Evolutionary conservation across 148 eudicot species (phyloP), one percentile per base, ranked within the genome.

Genomic region (Spergularia bocconei): DNA sequence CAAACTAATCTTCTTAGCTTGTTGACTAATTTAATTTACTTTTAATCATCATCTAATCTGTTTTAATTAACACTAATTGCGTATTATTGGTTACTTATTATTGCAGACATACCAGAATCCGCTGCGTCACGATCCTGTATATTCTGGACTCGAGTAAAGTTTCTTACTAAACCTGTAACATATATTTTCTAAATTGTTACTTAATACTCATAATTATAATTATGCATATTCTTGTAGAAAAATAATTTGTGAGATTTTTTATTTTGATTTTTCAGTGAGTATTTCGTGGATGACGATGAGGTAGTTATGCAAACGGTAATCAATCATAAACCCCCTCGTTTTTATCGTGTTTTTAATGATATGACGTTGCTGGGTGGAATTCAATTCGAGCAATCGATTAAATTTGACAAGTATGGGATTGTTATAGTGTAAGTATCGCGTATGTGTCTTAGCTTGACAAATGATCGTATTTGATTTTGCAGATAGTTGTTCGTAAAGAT

Each of bases 401-500:
- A 16, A 29, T 33, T 3, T 38, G 52, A 23, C 20, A 14, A 1
- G 36, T 29, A 29, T 29, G 36, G 36, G 36, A 29, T 29, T 29
- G 33, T 29, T 29, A 29, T 29, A 29, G 33, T 29, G 33, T 29
- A 29, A 29, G 33, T 29, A 29, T 29, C 36, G 36, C 2, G 36
- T 29, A 29, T 29, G 36, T 29, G 36, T 29, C 36, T 29, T 29
- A 29, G 16, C 41, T 38, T 77, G 15, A 33, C 17, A 16, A 23
- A 21, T 39, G 11, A 9, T 16, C 13, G 13, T 20, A 13, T 14
- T 9, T 44, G 48, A 44, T 74, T 29, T 8, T 77, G 52, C 76
- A 93, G 98, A 71, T 91, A 73, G 87, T 94, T 70, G 91, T 87
- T 63, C 93, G 91, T 78, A 90, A 88, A 84, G 87, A 88, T 78